Evolutionary conservation across 2,329 filamentous ascomycete species (phyloP).

Genomic region (Colletotrichum sp.): DNA sequence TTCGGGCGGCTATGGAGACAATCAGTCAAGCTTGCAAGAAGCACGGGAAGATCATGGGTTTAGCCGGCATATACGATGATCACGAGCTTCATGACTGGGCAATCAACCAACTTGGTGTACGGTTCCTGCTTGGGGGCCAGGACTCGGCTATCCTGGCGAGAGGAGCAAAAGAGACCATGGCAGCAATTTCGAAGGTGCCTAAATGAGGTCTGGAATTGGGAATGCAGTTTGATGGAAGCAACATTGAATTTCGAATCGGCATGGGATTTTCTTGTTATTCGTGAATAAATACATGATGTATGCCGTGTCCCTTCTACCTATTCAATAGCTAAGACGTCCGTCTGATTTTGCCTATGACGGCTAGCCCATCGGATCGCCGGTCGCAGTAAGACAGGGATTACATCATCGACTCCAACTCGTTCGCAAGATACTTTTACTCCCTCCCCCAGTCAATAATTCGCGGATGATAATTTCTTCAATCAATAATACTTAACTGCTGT

Average conservation of each 20-base stretch:
- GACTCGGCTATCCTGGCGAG: conserved; percentile 19
- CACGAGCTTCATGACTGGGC: conserved; percentile 22
- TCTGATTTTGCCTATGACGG: not conserved
- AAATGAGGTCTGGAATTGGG: not conserved
- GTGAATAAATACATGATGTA: not conserved
- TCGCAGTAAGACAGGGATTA: not conserved
- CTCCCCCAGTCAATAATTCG: not conserved
- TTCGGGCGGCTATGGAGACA: conserved; percentile 19
- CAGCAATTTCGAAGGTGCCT: not conserved
- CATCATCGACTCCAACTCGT: not conserved
- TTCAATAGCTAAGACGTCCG: not conserved
- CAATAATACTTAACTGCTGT: not conserved
- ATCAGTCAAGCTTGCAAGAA: conserved; percentile 23
- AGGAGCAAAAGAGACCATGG: not conserved
- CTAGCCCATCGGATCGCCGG: not conserved
- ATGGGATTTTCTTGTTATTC: not conserved
- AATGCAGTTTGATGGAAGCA: not conserved
- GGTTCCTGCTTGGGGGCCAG: conserved; percentile 23
- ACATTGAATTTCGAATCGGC: not conserved
- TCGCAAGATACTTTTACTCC: not conserved
- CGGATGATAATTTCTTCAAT: accelerated
- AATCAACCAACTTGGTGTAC: conserved; percentile 20
- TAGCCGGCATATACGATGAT: conserved; percentile 28
- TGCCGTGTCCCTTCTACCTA: not conserved
- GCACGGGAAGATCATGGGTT: conserved; percentile 26